Evolutionary conservation across 179 eudicot species (phyloP).

Genomic region (Beta corolliflora): DNA sequence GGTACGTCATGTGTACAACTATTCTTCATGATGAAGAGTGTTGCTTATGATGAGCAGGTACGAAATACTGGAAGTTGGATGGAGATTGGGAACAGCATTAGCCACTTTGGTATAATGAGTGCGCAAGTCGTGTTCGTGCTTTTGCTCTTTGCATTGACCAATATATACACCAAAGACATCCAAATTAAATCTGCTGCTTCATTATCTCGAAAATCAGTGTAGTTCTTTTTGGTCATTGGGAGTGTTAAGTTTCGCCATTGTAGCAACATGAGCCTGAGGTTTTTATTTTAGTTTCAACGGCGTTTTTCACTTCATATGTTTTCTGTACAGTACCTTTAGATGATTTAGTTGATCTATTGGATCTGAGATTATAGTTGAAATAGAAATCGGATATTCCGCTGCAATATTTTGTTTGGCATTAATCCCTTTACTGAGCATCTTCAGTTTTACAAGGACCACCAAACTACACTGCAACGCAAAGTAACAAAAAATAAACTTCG

Average conservation of each 20-base stretch:
- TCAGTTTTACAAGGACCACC: too few species aligned
- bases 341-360: too few species aligned
- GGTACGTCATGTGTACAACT: too few species aligned
- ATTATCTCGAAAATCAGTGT: constrained; percentile 50
- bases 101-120: constrained; percentile 97
- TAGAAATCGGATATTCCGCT: too few species aligned
- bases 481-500: too few species aligned
- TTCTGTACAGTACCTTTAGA: neutral
- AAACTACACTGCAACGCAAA: too few species aligned
- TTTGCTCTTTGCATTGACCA: constrained; percentile 80
- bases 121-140: constrained; percentile 97
- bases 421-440: too few species aligned
- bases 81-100: constrained; percentile 99
- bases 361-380: too few species aligned
- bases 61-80: constrained; percentile 97
- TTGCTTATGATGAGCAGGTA: constrained; percentile 47
- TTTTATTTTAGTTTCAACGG: neutral
- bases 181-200: constrained; percentile 50
- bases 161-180: constrained; percentile 80
- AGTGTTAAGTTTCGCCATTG: neutral
- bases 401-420: too few species aligned
- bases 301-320: neutral
- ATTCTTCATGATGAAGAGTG: too few species aligned
- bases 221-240: neutral
- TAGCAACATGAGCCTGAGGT: neutral